Evolutionary conservation across 495 filamentous ascomycete species (phyloP).

Genomic region (Cercophora sp.): DNA sequence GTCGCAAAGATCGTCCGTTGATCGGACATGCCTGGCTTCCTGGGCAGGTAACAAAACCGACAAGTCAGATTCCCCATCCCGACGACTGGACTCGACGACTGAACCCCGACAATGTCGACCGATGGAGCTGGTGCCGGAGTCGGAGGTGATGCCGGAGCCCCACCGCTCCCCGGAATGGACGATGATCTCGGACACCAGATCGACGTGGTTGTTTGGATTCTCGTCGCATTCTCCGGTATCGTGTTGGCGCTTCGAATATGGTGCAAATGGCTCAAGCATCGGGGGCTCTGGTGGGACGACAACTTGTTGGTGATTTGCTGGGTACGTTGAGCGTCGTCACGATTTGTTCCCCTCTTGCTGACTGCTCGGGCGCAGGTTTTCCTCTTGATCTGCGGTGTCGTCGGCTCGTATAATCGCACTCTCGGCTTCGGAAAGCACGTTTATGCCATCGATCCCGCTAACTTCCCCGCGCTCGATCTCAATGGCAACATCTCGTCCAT

Average conservation of each 20-base stretch:
- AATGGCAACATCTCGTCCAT: constrained; percentile 13
- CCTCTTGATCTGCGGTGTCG: constrained; percentile 9
- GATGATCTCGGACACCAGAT: background rate
- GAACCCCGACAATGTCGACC: too few species aligned
- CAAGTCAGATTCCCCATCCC: too few species aligned
- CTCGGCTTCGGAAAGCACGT: constrained; percentile 18
- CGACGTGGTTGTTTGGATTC: background rate
- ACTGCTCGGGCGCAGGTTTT: background rate
- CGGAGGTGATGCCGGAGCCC: background rate
- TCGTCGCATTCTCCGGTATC: constrained; percentile 1
- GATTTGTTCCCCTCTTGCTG: background rate
- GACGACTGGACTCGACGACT: too few species aligned
- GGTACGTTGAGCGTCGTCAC: constrained; percentile 8
- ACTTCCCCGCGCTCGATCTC: constrained; percentile 9
- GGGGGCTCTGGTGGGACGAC: constrained; percentile 22
- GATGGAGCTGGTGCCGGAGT: background rate
- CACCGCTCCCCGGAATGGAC: background rate
- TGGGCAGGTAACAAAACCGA: too few species aligned
- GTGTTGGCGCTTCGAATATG: constrained; percentile 20
- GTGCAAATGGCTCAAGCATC: constrained; percentile 16
- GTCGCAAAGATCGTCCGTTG: too few species aligned
- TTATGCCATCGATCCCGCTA: background rate
- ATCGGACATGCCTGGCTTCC: too few species aligned
- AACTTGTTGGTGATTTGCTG: constrained; percentile 12
- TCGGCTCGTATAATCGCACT: background rate